These are phyloP conservation scores for Vitis amurensis DNA, from an alignment of 164 flowering plant genomes.

Conservation along the genomic window DNA sequence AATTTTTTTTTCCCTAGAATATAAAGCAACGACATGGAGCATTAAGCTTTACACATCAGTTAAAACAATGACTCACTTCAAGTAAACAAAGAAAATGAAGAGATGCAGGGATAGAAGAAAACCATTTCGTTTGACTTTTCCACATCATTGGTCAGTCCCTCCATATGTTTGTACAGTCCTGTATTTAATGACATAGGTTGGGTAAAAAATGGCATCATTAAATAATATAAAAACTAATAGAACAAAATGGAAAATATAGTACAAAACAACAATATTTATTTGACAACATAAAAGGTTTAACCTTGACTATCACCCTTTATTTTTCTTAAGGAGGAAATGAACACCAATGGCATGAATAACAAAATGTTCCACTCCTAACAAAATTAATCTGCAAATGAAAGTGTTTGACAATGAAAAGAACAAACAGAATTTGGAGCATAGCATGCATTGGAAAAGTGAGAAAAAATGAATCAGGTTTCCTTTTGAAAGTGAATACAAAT, in stretches of 20 bases:
- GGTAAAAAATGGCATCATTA: conserved; percentile 1
- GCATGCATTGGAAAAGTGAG: no score
- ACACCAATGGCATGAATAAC: background rate
- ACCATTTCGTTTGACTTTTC: conserved; percentile 96
- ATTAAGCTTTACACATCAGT: no score
- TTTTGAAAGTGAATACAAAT: no score
- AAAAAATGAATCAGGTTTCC: no score
- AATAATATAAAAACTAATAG: background rate
- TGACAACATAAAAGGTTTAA: background rate
- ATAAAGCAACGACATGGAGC: no score
- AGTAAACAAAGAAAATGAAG: background rate
- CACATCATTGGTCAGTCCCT: conserved; percentile 67
- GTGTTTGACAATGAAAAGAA: no score
- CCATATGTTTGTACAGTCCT: conserved; percentile 82
- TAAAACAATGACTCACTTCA: background rate
- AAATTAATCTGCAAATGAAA: no score
- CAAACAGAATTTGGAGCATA: no score
- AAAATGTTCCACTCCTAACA: background rate
- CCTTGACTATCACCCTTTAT: background rate
- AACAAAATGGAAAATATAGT: background rate
- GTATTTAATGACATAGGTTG: conserved; percentile 17
- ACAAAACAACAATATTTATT: background rate
- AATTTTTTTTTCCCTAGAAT: no score
- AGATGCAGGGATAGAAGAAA: conserved; percentile 3
- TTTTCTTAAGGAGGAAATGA: background rate